Base-by-base conservation (phyloP, 164 flowering plant species). In the Warburgia ugandensis region DNA sequence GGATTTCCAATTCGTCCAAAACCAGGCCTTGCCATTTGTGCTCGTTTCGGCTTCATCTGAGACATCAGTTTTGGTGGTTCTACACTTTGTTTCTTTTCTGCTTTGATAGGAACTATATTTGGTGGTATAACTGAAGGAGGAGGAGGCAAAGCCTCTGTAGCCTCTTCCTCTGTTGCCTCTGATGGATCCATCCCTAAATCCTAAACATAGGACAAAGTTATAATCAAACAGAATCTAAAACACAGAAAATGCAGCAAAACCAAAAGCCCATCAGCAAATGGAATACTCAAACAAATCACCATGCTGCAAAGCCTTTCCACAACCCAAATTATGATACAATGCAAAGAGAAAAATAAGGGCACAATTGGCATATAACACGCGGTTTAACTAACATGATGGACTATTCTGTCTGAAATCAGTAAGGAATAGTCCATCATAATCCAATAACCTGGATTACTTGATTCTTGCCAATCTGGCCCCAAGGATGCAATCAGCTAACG, bases 71-170 rank as follows among this genome's bases (percentile, higher is more conserved):
- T 71, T 0, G 49, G 62, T 1, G 62, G 60, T 20, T 61, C 76
- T 3, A 26, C 29, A 19, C 3, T 8, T 14, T n/a, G 32, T 1
- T 31, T 69, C 7, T 45, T 12, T 5, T 67, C 80, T 1, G 67
- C 75, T 27, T 29, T 35, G 1, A 68, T 11, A 1, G 95, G 97
- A 26, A 74, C 78, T 7, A 84, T 69, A 68, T 83, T 60, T 11
- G 77, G 68, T 1, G 95, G 85, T 8, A 89, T 46, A 0, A 60
- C 64, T 9, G 94, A 83, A 2, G 98, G 96, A 0, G 98, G 98
- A 0, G 96, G 95, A 0, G 94, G 97, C 56, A 83, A 53, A n/a
- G 69, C 57, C 17, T 61, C 60, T 29, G 59, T 7, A 2, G 46
- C 2, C 2, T 38, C 56, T 32, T 26, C 28, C 5, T 28, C 49